Conservation (phyloP, 148 eudicot genomes). For the Beta vulgaris region DNA sequence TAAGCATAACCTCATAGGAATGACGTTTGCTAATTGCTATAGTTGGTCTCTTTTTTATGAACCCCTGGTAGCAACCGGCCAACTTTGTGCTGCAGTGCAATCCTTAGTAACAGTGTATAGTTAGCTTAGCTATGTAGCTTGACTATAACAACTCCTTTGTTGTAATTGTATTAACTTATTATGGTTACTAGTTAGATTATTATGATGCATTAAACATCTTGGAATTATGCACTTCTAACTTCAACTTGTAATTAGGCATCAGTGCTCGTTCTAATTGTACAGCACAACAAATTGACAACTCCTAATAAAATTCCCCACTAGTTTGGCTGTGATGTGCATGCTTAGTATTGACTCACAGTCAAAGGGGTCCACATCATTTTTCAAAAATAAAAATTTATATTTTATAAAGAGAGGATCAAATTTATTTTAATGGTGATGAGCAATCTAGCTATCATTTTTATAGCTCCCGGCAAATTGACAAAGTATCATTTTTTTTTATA, state of each 20-base stretch:
- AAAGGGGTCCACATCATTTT: background rate
- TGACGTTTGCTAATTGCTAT: background rate
- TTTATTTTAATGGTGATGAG: background rate
- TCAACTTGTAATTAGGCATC: background rate
- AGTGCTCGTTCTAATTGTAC: background rate
- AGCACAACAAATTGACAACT: background rate
- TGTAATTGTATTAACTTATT: background rate
- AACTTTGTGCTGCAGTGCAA: background rate
- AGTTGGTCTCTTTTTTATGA: background rate
- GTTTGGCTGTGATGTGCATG: background rate
- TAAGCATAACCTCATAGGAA: background rate
- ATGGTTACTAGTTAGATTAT: background rate
- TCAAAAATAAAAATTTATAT: background rate
- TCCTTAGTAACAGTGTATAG: background rate
- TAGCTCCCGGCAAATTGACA: background rate
- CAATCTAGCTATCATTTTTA: background rate
- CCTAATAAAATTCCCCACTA: background rate
- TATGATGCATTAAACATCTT: conserved; percentile 8
- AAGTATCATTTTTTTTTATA: background rate
- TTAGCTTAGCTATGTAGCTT: no score
- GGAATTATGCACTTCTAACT: background rate
- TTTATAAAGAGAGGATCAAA: background rate
- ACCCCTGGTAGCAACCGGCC: background rate
- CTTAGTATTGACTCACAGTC: background rate
- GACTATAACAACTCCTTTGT: background rate